Conservation (phyloP, 768 basidiomycete species). For the Suillus spraguei region DNA sequence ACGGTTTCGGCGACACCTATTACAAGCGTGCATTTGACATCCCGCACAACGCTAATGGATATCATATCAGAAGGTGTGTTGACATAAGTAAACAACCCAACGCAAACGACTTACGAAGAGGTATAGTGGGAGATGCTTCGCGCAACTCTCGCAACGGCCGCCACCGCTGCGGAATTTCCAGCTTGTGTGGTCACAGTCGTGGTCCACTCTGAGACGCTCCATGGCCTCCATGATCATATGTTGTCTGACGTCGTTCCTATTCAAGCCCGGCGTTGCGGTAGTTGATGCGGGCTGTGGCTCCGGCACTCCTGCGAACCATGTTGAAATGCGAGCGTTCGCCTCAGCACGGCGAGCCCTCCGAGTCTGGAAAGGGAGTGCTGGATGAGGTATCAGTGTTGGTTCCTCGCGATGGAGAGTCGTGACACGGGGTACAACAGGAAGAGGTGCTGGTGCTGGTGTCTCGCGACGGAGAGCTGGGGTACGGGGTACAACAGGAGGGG, state of each 20-base stretch:
- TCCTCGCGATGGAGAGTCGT: neutral
- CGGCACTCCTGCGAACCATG: neutral
- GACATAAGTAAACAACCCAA: neutral
- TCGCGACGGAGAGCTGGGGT: neutral
- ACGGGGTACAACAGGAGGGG: neutral
- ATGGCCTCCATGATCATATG: conserved; percentile 33
- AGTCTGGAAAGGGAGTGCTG: neutral
- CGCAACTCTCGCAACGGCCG: conserved; percentile 50
- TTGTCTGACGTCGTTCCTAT: conserved; percentile 14
- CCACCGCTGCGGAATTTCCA: conserved; percentile 50
- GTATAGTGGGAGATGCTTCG: conserved; percentile 40
- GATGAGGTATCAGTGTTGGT: conserved; percentile 12
- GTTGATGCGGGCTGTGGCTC: conserved; percentile 1
- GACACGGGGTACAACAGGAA: neutral
- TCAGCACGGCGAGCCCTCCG: neutral
- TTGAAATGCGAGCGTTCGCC: neutral
- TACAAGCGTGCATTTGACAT: conserved; percentile 39
- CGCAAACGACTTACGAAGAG: conserved; percentile 48
- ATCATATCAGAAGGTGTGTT: neutral
- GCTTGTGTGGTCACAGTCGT: conserved; percentile 49
- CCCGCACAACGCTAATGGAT: conserved; percentile 33
- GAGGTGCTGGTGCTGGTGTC: conserved; percentile 9
- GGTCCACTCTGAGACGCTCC: conserved; percentile 48
- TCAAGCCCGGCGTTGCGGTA: neutral
- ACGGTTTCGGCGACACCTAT: conserved; percentile 41